Conservation (phyloP, 2,329 filamentous ascomycete species). For the Talaromyces atroroseus region DNA sequence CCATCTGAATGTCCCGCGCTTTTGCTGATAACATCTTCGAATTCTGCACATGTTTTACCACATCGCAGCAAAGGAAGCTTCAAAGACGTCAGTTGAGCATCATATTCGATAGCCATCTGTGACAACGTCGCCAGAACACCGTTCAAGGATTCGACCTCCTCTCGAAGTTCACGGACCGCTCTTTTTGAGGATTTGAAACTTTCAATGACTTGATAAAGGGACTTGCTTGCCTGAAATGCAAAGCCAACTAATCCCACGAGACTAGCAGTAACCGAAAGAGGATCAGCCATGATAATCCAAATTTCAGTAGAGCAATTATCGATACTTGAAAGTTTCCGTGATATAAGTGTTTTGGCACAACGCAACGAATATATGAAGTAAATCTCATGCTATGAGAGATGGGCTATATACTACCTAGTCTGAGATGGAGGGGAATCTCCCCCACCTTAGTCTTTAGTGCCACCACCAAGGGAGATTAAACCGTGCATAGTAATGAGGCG, state of each 20-base stretch:
- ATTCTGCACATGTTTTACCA: conserved; percentile 19
- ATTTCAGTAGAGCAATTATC: too few relatives aligned
- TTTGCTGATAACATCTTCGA: conserved; percentile 16
- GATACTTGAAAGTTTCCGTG: too few relatives aligned
- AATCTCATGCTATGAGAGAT: too few relatives aligned
- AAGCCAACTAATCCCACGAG: conserved; percentile 19
- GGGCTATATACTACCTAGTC: too few relatives aligned
- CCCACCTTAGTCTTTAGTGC: too few relatives aligned
- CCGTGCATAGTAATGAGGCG: too few relatives aligned
- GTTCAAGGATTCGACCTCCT: conserved; percentile 18
- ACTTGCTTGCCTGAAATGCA: conserved; percentile 21
- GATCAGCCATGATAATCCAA: conserved; percentile 18
- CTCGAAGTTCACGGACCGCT: conserved; percentile 18
- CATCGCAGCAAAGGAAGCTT: conserved; percentile 21
- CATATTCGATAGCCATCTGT: conserved; percentile 13
- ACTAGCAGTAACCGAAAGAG: conserved; percentile 17
- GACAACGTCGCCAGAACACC: conserved; percentile 16
- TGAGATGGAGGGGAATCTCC: too few relatives aligned
- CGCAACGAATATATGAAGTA: too few relatives aligned
- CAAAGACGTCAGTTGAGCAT: conserved; percentile 16
- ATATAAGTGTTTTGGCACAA: too few relatives aligned
- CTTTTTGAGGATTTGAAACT: conserved; percentile 18
- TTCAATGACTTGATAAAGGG: conserved; percentile 18
- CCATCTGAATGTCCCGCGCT: conserved; percentile 15
- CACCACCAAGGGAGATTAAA: too few relatives aligned